These are phyloP conservation scores for Pseudomonodictys pantanalensis DNA, from an alignment of 495 filamentous ascomycete species.

Conservation along the genomic window DNA sequence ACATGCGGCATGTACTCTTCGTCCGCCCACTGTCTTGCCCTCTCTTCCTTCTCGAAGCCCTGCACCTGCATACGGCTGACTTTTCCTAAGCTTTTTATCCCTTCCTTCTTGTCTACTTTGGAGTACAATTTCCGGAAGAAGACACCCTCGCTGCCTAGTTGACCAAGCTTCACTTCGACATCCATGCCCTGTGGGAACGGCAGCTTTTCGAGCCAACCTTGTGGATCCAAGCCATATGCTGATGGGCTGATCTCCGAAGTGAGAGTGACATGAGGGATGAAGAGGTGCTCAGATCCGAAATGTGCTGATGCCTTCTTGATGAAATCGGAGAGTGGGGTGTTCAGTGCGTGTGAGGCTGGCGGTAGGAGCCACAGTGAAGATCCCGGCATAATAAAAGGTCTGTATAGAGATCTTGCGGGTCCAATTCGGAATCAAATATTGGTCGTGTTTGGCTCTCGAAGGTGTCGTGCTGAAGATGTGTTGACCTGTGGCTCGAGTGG, in stretches of 20 bases:
- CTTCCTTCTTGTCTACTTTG: slow-evolving; percentile 29
- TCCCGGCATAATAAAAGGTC: slow-evolving; percentile 23
- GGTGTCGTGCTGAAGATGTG: too few relatives aligned
- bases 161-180: slow-evolving; percentile 28
- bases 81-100: slow-evolving; percentile 12
- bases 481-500: too few relatives aligned
- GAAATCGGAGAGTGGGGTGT: slow-evolving; percentile 26
- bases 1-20: slow-evolving; percentile 37
- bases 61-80: slow-evolving; percentile 16
- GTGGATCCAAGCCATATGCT: slow-evolving; percentile 27
- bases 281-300: slow-evolving; percentile 28
- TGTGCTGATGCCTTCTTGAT: slow-evolving; percentile 21
- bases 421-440: too few relatives aligned
- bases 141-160: slow-evolving; percentile 24
- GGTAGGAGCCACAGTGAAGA: slow-evolving; percentile 43
- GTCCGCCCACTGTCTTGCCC: slow-evolving; percentile 34
- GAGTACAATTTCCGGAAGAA: slow-evolving; percentile 37
- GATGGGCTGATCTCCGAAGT: slow-evolving; percentile 33
- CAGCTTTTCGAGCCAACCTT: slow-evolving; percentile 35
- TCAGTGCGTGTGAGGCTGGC: slow-evolving; percentile 26
- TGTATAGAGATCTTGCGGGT: too few relatives aligned
- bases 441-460: too few relatives aligned
- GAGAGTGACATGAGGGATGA: slow-evolving; percentile 40
- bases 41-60: slow-evolving; percentile 13
- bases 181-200: slow-evolving; percentile 11